phyloP scores from a whole-genome alignment of 2,329 filamentous ascomycete genomes.

The Escovopsis sp. region DNA sequence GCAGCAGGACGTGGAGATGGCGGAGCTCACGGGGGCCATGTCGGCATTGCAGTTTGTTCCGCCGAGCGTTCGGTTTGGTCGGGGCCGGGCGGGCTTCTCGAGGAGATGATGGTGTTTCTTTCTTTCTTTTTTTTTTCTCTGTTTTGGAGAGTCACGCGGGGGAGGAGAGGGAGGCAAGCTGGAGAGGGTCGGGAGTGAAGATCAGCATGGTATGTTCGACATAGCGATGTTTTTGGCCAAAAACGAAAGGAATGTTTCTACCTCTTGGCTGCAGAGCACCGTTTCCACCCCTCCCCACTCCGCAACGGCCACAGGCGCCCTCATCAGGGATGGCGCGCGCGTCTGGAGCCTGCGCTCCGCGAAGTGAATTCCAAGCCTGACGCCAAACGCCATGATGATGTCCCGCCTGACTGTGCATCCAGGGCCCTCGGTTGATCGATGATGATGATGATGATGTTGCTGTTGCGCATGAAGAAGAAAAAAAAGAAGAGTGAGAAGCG shows the following conservation, averaged over 20 bases:
- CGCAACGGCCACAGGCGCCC: neutral
- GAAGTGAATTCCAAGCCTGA: conserved; percentile 1
- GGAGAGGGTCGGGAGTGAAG: conserved; percentile 9
- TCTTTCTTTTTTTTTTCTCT: no score
- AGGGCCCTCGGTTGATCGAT: neutral
- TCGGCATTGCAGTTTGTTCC: conserved; percentile 59
- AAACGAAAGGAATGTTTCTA: conserved; percentile 20
- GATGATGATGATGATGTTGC: neutral
- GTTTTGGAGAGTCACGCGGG: no score
- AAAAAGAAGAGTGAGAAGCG: no score
- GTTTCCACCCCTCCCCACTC: neutral
- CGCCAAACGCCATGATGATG: conserved; percentile 7
- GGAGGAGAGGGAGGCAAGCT: conserved; percentile 7
- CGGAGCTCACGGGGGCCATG: conserved; percentile 51
- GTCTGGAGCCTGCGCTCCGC: no score
- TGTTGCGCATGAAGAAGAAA: neutral
- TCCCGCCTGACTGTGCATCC: neutral
- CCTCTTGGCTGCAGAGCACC: conserved; percentile 13
- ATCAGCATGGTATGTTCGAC: conserved; percentile 20
- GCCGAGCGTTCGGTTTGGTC: conserved; percentile 49
- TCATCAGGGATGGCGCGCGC: neutral
- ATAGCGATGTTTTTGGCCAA: conserved; percentile 7
- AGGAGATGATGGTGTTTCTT: conserved; percentile 23
- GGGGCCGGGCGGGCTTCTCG: conserved; percentile 38
- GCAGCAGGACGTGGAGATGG: conserved; percentile 39